Evolutionary conservation across 495 filamentous ascomycete species (phyloP), one percentile per base, ranked within the genome.

Genomic region (Daldinia concentrica): DNA sequence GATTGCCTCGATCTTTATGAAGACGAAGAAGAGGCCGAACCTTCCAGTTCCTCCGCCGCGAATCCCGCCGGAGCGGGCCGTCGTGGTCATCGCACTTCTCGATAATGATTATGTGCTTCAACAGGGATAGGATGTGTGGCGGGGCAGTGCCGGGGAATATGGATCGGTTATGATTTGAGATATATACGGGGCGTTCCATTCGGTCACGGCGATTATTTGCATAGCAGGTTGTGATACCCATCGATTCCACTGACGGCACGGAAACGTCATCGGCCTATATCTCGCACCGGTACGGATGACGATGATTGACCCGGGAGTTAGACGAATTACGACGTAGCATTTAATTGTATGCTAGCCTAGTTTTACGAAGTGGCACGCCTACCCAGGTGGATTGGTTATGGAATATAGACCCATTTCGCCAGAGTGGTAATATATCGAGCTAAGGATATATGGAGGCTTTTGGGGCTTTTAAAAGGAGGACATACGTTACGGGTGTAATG

Each of bases 1-100:
- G 87, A 90, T 80, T 92, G 90, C 67, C 79, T 91, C 34, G 89
- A 92, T 73, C 78, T 91, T 43, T 84, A 85, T 70, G 82, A 83
- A 15, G 45, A 78, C 34, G 73, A 78, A 27, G 74, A 81, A 52
- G 74, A 80, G 22, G 77, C 78, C 17, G 73, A 77, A 24, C 24
- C 66, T 22, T 45, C 58, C 17, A 45, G 52, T 59, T 69, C 71
- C 34, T 69, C 71, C 27, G n/a, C 58, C 34, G 39, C 64, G n/a
- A 72, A 69, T 66, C 62, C 68, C 4, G 36, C 69, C 14, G 73
- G 69, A 55, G 43, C 64, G 27, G 34, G 68, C 26, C 64, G 48
- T 34, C 65, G 39, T 24, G 41, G 60, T 34, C 69, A 71, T 37
- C 70, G 65, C 22, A 67, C 68, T 41, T 70, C 74, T 63, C 68